These are phyloP conservation scores for Scheffersomyces stambukii DNA, from an alignment of 1,139 yeast species.

Conservation along the genomic window DNA sequence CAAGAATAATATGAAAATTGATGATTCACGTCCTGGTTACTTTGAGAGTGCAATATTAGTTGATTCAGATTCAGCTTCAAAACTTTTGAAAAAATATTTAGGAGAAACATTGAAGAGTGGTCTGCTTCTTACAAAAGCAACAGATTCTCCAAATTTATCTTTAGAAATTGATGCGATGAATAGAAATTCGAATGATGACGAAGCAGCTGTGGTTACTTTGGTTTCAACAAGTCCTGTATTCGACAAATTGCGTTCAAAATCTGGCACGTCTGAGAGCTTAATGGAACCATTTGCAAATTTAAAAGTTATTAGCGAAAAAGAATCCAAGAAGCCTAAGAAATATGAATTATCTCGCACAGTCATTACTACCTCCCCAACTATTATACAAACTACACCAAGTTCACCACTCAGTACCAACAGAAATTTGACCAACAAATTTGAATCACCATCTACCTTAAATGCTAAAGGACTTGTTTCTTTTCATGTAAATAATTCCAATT, in stretches of 20 bases:
- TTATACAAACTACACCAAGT: conserved; percentile 8
- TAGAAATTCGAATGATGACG: conserved; percentile 13
- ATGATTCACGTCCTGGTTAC: conserved; percentile 62
- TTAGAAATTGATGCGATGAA: too few relatives aligned
- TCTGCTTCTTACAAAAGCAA: too few relatives aligned
- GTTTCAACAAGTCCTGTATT: conserved; percentile 3
- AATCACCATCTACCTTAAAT: conserved; percentile 9
- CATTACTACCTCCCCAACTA: conserved; percentile 16
- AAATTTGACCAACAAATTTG: conserved; percentile 22
- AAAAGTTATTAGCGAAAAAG: too few relatives aligned
- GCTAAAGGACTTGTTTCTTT: conserved; percentile 5
- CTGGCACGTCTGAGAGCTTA: conserved; percentile 1
- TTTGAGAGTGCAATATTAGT: conserved; percentile 54
- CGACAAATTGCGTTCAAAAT: conserved; percentile 1
- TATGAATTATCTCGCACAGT: conserved; percentile 20
- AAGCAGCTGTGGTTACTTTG: conserved; percentile 3
- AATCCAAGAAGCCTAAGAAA: conserved; percentile 10
- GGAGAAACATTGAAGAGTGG: too few relatives aligned
- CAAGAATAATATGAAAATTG: conserved; percentile 46
- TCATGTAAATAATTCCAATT: conserved; percentile 7
- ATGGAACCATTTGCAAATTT: conserved; percentile 7
- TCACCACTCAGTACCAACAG: conserved; percentile 28
- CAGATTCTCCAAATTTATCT: too few relatives aligned
- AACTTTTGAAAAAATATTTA: conserved; percentile 38
- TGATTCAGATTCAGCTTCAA: conserved; percentile 46